A percentile compares a stretch with the other conserved stretches of the same genome.
These are phyloP conservation scores for Huiozyma sinensis DNA, from an alignment of 805 yeast genomes.

Conservation along the genomic window DNA sequence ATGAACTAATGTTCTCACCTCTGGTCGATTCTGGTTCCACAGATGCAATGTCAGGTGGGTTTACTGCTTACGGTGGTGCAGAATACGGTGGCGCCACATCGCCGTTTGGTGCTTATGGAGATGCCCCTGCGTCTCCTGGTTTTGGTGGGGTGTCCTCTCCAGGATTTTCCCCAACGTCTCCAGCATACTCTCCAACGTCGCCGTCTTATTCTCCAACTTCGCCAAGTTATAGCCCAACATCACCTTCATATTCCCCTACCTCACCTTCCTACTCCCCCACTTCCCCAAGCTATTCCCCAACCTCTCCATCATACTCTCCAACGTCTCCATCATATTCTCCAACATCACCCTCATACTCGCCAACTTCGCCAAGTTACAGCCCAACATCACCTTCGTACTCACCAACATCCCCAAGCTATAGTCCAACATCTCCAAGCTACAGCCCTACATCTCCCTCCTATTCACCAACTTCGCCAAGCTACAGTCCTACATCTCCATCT, in stretches of 20 bases:
- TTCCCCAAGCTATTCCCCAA: slow-evolving; percentile 69
- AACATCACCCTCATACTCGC: slow-evolving; percentile 71
- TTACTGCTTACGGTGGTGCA: slow-evolving; percentile 81
- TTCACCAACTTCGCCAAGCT: slow-evolving; percentile 68
- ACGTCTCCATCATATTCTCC: slow-evolving; percentile 59
- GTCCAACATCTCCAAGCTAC: slow-evolving; percentile 67
- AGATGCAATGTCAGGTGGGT: slow-evolving; percentile 68
- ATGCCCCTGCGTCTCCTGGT: slow-evolving; percentile 50
- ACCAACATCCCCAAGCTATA: slow-evolving; percentile 53
- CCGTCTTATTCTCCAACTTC: slow-evolving; percentile 76
- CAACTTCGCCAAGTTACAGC: slow-evolving; percentile 61
- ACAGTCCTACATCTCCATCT: slow-evolving; percentile 41
- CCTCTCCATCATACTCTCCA: slow-evolving; percentile 64
- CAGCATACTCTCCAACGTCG: slow-evolving; percentile 70
- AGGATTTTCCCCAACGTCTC: slow-evolving; percentile 65
- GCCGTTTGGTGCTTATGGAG: slow-evolving; percentile 39
- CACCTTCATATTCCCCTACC: slow-evolving; percentile 62
- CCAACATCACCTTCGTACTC: slow-evolving; percentile 62
- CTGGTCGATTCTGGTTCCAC: slow-evolving; percentile 75
- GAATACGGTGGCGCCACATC: slow-evolving; percentile 50
- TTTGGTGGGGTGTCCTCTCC: slow-evolving; percentile 51
- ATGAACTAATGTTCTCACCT: slow-evolving; percentile 86
- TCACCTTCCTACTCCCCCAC: slow-evolving; percentile 76
- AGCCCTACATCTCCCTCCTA: slow-evolving; percentile 60
- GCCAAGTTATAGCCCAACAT: slow-evolving; percentile 67